Evolutionary conservation across 257 asterid genomes (phyloP).

Genomic region (Coffea canephora): DNA sequence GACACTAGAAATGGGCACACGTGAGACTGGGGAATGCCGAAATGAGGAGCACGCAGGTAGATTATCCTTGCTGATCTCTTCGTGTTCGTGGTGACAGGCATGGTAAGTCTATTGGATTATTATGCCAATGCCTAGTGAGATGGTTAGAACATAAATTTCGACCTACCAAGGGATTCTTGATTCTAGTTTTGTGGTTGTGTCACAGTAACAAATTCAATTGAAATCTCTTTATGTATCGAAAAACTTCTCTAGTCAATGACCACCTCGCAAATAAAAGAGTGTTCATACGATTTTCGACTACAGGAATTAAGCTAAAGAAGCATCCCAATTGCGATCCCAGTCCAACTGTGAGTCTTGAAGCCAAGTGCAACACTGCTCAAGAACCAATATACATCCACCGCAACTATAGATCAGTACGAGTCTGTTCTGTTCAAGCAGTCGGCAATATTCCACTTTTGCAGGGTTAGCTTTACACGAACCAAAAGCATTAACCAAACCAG

Average conservation of each 20-base stretch:
- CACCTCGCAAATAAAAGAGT: no score
- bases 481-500: neutral
- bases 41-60: no score
- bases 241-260: neutral
- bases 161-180: no score
- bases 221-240: neutral
- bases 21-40: no score
- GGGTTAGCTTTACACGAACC: neutral
- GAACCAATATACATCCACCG: neutral
- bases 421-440: neutral
- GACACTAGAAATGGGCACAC: no score
- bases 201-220: neutral
- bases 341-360: neutral
- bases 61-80: no score
- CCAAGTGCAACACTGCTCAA: neutral
- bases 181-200: neutral
- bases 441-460: neutral
- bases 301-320: neutral
- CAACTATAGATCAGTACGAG: no score
- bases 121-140: no score
- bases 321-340: neutral
- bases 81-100: no score
- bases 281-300: neutral
- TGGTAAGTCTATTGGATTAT: no score
- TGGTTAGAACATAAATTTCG: no score